Conservation (phyloP, 2,329 filamentous ascomycete species). For the Diaporthe vaccinii region DNA sequence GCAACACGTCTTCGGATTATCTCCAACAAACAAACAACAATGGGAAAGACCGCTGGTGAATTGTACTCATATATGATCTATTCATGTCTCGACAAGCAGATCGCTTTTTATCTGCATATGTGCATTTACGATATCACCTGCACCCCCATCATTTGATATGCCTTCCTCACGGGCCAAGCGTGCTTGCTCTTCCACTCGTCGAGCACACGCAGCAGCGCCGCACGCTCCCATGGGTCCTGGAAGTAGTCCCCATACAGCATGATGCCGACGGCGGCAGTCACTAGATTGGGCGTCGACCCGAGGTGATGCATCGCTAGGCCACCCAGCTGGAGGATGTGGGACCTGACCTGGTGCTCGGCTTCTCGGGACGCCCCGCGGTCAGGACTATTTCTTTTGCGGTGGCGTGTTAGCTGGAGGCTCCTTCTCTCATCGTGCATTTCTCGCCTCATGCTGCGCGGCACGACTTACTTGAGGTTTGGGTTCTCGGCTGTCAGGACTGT, state of each 20-base stretch:
- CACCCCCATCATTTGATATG: constrained; percentile 9
- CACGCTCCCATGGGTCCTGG: background rate
- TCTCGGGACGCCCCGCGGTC: background rate
- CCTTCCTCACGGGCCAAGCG: constrained; percentile 20
- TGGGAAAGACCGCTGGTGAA: background rate
- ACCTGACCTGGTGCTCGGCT: constrained; percentile 17
- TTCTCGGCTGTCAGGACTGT: constrained; percentile 17
- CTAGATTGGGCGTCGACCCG: background rate
- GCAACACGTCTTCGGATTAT: background rate
- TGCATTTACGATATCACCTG: background rate
- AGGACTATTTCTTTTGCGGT: background rate
- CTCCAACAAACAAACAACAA: too few relatives aligned
- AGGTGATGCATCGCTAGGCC: constrained; percentile 13
- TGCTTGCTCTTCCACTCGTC: constrained; percentile 12
- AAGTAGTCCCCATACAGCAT: constrained; percentile 11
- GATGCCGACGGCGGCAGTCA: constrained; percentile 1
- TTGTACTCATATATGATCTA: too few relatives aligned
- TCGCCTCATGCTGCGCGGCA: background rate
- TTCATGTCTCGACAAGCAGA: background rate
- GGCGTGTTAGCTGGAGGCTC: background rate
- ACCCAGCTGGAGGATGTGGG: constrained; percentile 6
- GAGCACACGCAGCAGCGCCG: constrained; percentile 5
- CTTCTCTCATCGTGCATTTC: background rate
- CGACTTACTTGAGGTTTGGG: constrained; percentile 4
- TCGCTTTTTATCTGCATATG: background rate